These are phyloP conservation scores for Verbena officinalis DNA, from an alignment of 257 asterid genomes.

Conservation along the genomic window DNA sequence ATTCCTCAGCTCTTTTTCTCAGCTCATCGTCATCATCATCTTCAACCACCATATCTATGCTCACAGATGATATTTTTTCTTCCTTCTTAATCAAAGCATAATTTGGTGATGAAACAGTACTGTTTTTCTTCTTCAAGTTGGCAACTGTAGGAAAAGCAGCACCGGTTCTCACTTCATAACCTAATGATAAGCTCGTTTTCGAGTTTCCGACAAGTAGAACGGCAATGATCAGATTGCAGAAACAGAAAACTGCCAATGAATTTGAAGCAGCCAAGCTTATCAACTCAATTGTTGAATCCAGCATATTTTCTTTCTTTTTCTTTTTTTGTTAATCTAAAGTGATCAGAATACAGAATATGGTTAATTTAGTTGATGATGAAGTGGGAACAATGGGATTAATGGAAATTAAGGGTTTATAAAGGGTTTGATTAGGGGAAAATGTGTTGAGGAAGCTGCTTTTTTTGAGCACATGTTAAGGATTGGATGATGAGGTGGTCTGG, in stretches of 20 bases:
- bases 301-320: slow-evolving; percentile 32
- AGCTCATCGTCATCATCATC: slow-evolving; percentile 47
- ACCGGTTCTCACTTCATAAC: slow-evolving; percentile 7
- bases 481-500: slow-evolving; percentile 32
- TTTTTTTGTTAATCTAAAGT: background rate
- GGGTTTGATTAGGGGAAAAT: slow-evolving; percentile 28
- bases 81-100: slow-evolving; percentile 16
- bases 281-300: slow-evolving; percentile 49
- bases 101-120: no score
- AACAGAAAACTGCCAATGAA: slow-evolving; percentile 63
- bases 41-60: slow-evolving; percentile 32
- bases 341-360: background rate
- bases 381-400: slow-evolving; percentile 4
- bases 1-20: slow-evolving; percentile 56
- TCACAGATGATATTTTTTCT: slow-evolving; percentile 26
- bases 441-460: slow-evolving; percentile 42
- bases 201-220: slow-evolving; percentile 53
- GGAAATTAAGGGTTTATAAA: slow-evolving; percentile 19
- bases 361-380: slow-evolving; percentile 12
- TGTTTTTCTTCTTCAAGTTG: background rate
- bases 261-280: slow-evolving; percentile 57
- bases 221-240: slow-evolving; percentile 68
- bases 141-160: slow-evolving; percentile 13
- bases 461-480: background rate
- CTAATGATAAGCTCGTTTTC: slow-evolving; percentile 21